A percentile compares a stretch with the other conserved stretches of the same genome.
Evolutionary conservation across 176 grass and related monocot genomes (phyloP).

Genomic region (barley (Hordeum vulgare)): MorexV3_pseudomolecules_assembly NC_058521.1:156890300-156890799

Average conservation of each 20-base stretch:
- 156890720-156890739: neutral
- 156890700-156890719: neutral
- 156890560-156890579: constrained; percentile 59
- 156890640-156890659: constrained; percentile 91
- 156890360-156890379: neutral
- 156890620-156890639: constrained; percentile 79
- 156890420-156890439: neutral
- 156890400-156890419: neutral
- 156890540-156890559: constrained; percentile 78
- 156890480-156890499: neutral
- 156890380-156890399: neutral
- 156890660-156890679: constrained; percentile 91
- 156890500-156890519: constrained; percentile 70
- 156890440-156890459: neutral
- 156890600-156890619: constrained; percentile 52
- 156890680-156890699: neutral
- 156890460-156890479: neutral
- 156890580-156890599: constrained; percentile 65
- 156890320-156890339: neutral
- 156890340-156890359: neutral
- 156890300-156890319: constrained; percentile 33
- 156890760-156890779: neutral
- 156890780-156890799: constrained; percentile 68
- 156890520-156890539: constrained; percentile 80
- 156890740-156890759: neutral